Evolutionary conservation across 2,329 filamentous ascomycete genomes (phyloP), one percentile per base, ranked within the genome.

Genomic region (Berkeleyomyces rouxiae): DNA sequence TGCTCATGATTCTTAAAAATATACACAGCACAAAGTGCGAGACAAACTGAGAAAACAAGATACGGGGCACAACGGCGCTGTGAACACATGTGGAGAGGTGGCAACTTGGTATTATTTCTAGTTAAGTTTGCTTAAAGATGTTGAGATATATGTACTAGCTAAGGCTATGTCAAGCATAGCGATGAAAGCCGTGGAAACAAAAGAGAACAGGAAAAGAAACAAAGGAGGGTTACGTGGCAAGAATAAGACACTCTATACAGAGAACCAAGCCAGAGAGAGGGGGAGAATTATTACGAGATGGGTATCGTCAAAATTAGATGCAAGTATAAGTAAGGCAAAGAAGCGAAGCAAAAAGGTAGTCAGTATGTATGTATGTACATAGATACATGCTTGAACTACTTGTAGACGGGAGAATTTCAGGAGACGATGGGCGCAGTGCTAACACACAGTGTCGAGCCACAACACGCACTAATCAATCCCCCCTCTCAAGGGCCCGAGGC

Each of bases 401-500:
- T 49, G n/a, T 16, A 23, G 46, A 9, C 46, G 6, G 46, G n/a
- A 49, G 46, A n/a, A 49, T 49, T 7, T 23, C 23, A 23, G 13
- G 7, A 51, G 47, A 11, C 11, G 23, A 58, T n/a, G 57, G 23
- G 39, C 11, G 11, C 33, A 63, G 33, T 40, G 33, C 33, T 43
- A 16, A 40, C 9, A 49, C n/a, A 40, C 43, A 3, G 37, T 36
- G 23, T 36, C 37, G 44, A 53, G n/a, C 23, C 11, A 51, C 2
- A 10, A 31, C 23, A 23, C 23, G 23, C 47, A 10, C 47, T 31
- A n/a, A 7, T 49, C 46, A n/a, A 3, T 33, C 23, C 7, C 49
- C 31, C 37, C 7, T 5, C 49, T 53, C 49, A 36, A 9, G 49
- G 33, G 7, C 31, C 49, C 49, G 70, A 62, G 0, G 78, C 79